Conservation (phyloP, 106 monocot genomes). For the Iris macrosiphon region DNA sequence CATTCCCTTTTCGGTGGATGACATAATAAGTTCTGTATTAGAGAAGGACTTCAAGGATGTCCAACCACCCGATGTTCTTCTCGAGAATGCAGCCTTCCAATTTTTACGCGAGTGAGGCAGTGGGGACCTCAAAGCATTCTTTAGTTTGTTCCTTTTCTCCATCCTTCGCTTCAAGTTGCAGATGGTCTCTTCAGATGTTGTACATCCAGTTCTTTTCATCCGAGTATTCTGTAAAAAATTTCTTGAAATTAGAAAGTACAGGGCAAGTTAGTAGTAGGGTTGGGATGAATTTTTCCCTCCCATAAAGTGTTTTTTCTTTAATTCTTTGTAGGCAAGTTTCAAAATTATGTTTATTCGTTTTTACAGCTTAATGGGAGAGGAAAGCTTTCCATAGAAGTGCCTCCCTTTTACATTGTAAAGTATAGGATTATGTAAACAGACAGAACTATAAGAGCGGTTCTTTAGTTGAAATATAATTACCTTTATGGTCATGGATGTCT, state of each 20-base stretch:
- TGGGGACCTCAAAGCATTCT: conserved; percentile 3
- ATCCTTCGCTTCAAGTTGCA: conserved; percentile 1
- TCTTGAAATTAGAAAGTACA: too few relatives aligned
- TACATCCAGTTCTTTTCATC: background rate
- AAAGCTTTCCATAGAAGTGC: background rate
- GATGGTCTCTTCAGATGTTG: conserved; percentile 9
- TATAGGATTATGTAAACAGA: background rate
- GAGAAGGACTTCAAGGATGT: conserved; percentile 52
- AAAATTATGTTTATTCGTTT: too few relatives aligned
- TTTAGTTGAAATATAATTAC: too few relatives aligned
- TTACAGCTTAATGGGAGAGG: background rate
- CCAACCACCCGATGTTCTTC: conserved; percentile 48
- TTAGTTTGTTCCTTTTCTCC: conserved; percentile 3
- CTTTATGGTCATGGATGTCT: too few relatives aligned
- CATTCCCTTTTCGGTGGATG: conserved; percentile 66
- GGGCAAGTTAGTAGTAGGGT: conserved; percentile 5
- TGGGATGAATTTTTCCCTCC: conserved; percentile 16
- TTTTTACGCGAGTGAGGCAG: conserved; percentile 59
- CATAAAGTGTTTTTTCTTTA: background rate
- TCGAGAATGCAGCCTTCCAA: conserved; percentile 62
- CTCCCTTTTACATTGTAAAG: background rate
- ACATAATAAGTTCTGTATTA: conserved; percentile 36
- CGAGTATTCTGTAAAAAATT: too few relatives aligned
- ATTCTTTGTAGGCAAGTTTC: conserved; percentile 19
- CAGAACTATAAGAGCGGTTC: too few relatives aligned